Percentiles rank a stretch among this genome's conserved stretches.
Conservation (phyloP, 2,329 filamentous ascomycete species). For the Bipolaris sorokiniana region DNA sequence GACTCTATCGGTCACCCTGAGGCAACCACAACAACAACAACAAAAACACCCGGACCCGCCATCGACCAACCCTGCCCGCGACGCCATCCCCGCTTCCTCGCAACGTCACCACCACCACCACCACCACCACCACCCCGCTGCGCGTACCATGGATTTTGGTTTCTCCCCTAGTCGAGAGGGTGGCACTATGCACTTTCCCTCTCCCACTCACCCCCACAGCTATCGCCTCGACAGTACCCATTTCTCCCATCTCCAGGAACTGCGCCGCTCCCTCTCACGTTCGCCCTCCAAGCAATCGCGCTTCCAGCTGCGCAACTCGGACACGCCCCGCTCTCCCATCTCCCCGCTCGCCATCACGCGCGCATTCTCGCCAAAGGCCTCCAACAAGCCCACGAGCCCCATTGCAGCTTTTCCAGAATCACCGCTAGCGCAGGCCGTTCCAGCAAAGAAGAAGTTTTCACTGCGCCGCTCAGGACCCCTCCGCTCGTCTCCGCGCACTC, state of each 20-base stretch:
- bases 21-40: neutral
- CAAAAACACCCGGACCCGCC: slow-evolving; percentile 8
- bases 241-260: slow-evolving; percentile 78
- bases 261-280: slow-evolving; percentile 85
- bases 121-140: slow-evolving; percentile 6
- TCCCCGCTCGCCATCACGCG: slow-evolving; percentile 54
- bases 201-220: slow-evolving; percentile 72
- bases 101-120: slow-evolving; percentile 1
- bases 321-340: slow-evolving; percentile 49
- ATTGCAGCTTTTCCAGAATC: slow-evolving; percentile 62
- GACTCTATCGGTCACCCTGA: slow-evolving; percentile 2
- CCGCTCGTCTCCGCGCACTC: slow-evolving; percentile 67
- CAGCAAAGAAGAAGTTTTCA: slow-evolving; percentile 64
- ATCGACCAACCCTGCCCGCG: slow-evolving; percentile 10
- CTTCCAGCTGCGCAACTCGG: slow-evolving; percentile 68
- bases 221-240: slow-evolving; percentile 75
- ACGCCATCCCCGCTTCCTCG: slow-evolving; percentile 2
- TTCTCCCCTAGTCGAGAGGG: slow-evolving; percentile 63
- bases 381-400: slow-evolving; percentile 55
- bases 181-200: slow-evolving; percentile 84
- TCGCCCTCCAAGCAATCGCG: slow-evolving; percentile 83
- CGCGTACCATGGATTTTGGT: slow-evolving; percentile 54
- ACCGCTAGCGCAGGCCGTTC: slow-evolving; percentile 63
- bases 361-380: slow-evolving; percentile 53
- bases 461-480: slow-evolving; percentile 57